Base-by-base conservation (phyloP, 2,329 filamentous ascomycete genomes). In the Neurospora sp. region DNA sequence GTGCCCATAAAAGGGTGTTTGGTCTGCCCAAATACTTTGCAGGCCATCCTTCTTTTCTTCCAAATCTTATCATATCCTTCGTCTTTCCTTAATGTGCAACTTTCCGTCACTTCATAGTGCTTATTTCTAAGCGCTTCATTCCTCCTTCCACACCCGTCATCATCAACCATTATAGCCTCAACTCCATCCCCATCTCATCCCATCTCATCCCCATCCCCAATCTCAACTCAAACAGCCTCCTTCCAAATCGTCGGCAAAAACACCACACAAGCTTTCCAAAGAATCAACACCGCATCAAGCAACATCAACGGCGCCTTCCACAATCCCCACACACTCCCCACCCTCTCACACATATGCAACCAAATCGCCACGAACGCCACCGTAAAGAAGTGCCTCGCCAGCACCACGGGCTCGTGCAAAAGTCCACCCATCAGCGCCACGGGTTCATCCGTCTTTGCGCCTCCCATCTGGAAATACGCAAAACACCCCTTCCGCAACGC, bases 311-410 rank as follows among this genome's bases (percentile, higher is more conserved):
- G 91, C 58, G 90, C 81, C 76, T 87, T 87, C 80, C 83, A 84
- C 19, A 88, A 76, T 66, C 83, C 82, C 52, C 23, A 62, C 1
- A 84, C 75, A 85, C 79, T 77, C 85, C 77, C 76, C 75, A 38
- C 79, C 33, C 83, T 77, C 9, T 80, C 78, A 62, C 80, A 75
- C 4, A 77, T 77, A 71, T 85, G 81, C 72, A 89, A 77, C 91
- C 92, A 96, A 74, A 98, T 93, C 36, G 91, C 89, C 74, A 97
- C 87, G 74, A 98, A 89, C 2, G 96, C 96, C 39, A 99, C 96
- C 38, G 90, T 88, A 82, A 97, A 99, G 83, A 99, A 99, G 81
- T 99, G 96, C 78, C 91, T 92, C 75, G 96, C 90, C 46, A 99
- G 88, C 46, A 93, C 86, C 68, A 89, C 80, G 0, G 96, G 96